Base-by-base conservation (phyloP, 192 early-diverging fungal species). In the Dissophora globulifera region DNA sequence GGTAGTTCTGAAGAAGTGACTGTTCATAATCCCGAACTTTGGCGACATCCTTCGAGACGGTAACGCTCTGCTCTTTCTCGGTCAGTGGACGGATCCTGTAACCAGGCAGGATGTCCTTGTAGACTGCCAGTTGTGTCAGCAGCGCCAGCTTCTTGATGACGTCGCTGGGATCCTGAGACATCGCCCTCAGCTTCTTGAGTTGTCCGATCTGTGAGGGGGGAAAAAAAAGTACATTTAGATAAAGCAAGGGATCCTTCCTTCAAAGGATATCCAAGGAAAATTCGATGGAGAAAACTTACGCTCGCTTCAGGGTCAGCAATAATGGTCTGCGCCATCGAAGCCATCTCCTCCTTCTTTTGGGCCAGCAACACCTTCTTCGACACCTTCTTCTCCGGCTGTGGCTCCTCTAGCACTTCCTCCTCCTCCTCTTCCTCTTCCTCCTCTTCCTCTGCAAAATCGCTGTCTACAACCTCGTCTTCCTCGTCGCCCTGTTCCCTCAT, bases 21-120 rank as follows among this genome's bases (percentile, higher is more conserved):
- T 95, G 90, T 82, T 99, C 97, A 78, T 86, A 94, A 27, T 93
- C 84, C 27, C 96, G 88, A 60, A 96, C 81, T 74, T 91, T 90
- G 59, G 92, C 92, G 40, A 99, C 94, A 19, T 97, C 96, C 72
- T 93, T 96, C 31, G 93, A 91, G 0, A 98, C 92, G 58, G 90
- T 87, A 33, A 69, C 81, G 32, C 78, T 59, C 79, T 90, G 84
- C 78, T 99, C 96, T 68, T 86, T 86, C 27, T 92, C 95, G 0
- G 93, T 90, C 62, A 96, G 82, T 35, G 91, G 84, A 32, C 95
- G 91, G 55, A 99, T 98, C 22, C 94, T 88, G 82, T 99, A 99
- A 79, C 91, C 94, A 3, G 97, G 97, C 33, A 98, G 85, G 76
- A 99, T 93, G 70, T 99, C 97, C 60, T 94, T 90, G 84, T 92